These are phyloP conservation scores for Babesia sp. DNA, from an alignment of 169 alveolate genomes.

Conservation along the genomic window DNA sequence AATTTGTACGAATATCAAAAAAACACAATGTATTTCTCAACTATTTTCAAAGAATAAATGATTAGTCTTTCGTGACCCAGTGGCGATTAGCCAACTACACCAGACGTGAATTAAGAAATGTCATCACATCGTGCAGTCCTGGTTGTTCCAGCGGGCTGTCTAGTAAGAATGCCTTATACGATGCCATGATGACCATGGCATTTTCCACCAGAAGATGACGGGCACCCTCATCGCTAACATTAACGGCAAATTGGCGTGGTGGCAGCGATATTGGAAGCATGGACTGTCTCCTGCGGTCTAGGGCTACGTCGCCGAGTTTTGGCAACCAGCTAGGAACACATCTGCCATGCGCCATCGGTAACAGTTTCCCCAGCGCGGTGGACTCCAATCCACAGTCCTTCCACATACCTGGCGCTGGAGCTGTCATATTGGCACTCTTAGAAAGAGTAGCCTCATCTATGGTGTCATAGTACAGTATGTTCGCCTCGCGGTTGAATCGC, in stretches of 20 bases:
- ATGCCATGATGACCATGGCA: constrained; percentile 21
- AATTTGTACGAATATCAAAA: too few species aligned
- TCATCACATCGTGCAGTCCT: constrained; percentile 18
- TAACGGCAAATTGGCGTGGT: background rate
- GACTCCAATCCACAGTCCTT: constrained; percentile 27
- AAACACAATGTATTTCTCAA: too few species aligned
- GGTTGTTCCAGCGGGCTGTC: constrained; percentile 8
- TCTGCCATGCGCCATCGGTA: constrained; percentile 24
- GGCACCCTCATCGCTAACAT: constrained; percentile 1
- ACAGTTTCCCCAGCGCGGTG: constrained; percentile 14
- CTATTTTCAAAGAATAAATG: too few species aligned
- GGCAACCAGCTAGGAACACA: constrained; percentile 28
- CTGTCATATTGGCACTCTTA: constrained; percentile 19
- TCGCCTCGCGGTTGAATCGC: constrained; percentile 16
- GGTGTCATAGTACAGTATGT: constrained; percentile 40
- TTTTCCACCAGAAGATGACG: constrained; percentile 9
- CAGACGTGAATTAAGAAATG: constrained; percentile 1
- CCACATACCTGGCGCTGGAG: constrained; percentile 38
- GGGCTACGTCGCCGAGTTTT: constrained; percentile 15
- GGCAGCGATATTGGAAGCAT: constrained; percentile 32
- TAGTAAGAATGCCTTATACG: constrained; percentile 28
- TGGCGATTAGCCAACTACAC: too few species aligned
- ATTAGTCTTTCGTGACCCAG: too few species aligned
- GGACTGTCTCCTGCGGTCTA: constrained; percentile 29
- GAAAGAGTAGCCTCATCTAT: constrained; percentile 11